Evolutionary conservation across 73 alveolate genomes (phyloP).

Genomic region (Paramecium tetraurelia): DNA sequence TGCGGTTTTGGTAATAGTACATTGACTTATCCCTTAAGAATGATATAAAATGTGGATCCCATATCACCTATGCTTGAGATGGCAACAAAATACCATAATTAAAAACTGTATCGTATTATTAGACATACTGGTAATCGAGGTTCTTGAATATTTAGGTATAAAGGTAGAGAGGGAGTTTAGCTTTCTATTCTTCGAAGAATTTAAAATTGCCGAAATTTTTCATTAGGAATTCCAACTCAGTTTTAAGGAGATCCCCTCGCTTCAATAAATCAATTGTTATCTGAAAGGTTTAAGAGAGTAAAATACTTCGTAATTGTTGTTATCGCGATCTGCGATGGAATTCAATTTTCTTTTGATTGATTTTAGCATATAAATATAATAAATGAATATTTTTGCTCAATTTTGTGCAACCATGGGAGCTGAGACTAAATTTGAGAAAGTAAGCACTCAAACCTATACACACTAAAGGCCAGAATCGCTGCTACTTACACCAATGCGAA

Average conservation of each 20-base stretch:
- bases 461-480: background rate
- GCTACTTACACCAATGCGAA: background rate
- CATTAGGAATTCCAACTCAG: background rate
- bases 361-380: background rate
- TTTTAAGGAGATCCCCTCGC: background rate
- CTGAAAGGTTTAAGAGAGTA: background rate
- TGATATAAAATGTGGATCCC: conserved; percentile 44
- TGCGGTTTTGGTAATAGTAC: conserved; percentile 54
- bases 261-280: background rate
- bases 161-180: conserved; percentile 3
- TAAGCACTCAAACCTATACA: background rate
- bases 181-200: conserved; percentile 47
- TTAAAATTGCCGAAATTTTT: background rate
- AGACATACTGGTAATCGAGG: background rate
- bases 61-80: background rate
- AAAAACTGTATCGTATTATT: conserved; percentile 17
- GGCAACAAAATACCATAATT: conserved; percentile 36
- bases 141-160: background rate
- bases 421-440: conserved; percentile 49
- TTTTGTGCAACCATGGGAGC: conserved; percentile 49
- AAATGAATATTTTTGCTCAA: conserved; percentile 1
- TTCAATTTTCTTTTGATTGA: background rate
- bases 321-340: background rate
- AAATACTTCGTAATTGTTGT: background rate
- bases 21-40: conserved; percentile 17